A percentile compares a stretch with the other conserved stretches of the same genome.
Evolutionary conservation across 352 stramenopile genomes (phyloP).

Genomic region (Phytopythium vexans): DNA sequence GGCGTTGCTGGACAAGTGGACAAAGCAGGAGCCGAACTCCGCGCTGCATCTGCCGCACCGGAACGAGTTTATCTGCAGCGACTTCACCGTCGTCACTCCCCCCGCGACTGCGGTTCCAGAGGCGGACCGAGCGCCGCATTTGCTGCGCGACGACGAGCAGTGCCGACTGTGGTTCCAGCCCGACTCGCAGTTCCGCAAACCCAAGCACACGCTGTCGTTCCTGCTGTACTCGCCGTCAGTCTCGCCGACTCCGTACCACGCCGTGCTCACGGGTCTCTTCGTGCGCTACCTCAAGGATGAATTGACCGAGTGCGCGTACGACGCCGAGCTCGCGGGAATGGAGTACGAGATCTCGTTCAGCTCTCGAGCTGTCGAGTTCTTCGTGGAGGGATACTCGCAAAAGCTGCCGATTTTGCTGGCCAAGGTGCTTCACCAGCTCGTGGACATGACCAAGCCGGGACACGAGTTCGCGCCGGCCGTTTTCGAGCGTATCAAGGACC

Average conservation of each 20-base stretch:
- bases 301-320: slow-evolving; percentile 79
- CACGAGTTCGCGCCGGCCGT: slow-evolving; percentile 54
- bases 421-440: slow-evolving; percentile 57
- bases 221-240: slow-evolving; percentile 60
- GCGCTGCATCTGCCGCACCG: slow-evolving; percentile 48
- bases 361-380: slow-evolving; percentile 68
- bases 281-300: slow-evolving; percentile 80
- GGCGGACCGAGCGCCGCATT: slow-evolving; percentile 14
- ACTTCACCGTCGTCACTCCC: slow-evolving; percentile 61
- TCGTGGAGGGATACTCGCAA: slow-evolving; percentile 87
- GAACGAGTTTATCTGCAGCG: slow-evolving; percentile 79
- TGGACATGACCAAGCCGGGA: slow-evolving; percentile 36
- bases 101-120: slow-evolving; percentile 6
- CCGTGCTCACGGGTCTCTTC: slow-evolving; percentile 74
- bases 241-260: slow-evolving; percentile 54
- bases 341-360: slow-evolving; percentile 70
- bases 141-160: slow-evolving; percentile 43
- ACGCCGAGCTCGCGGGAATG: slow-evolving; percentile 76
- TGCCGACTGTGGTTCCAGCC: slow-evolving; percentile 86
- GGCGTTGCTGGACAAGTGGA: slow-evolving; percentile 40
- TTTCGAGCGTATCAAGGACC: slow-evolving; percentile 85
- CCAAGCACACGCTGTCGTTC: slow-evolving; percentile 88
- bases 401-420: slow-evolving; percentile 84
- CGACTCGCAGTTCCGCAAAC: slow-evolving; percentile 89
- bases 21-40: slow-evolving; percentile 19